Base-by-base conservation (phyloP, 768 basidiomycete species). In the Boletus pseudo-olivaceus region DNA sequence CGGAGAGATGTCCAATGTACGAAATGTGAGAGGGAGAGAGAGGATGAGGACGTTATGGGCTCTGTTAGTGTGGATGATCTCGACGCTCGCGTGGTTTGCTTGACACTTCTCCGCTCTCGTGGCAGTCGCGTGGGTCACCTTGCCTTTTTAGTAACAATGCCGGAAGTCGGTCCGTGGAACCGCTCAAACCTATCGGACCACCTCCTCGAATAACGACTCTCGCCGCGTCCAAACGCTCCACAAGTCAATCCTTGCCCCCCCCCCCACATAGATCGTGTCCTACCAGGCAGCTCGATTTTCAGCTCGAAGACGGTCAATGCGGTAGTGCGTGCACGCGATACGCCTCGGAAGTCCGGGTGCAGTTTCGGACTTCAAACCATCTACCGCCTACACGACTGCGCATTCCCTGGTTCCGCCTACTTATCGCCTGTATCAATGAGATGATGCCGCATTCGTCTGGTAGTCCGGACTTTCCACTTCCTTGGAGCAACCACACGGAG, bases 81-180 rank as follows among this genome's bases (percentile, higher is more conserved):
- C 57, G 61, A 50, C 66, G 68, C 68, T 70, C 68, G 70, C 68
- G 68, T 70, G 68, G 70, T 62, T 23, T 60, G 59, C 49, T 57
- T 69, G 68, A 66, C 66, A 71, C 65, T 60, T 57, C 68, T 70
- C 62, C 66, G 58, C 55, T 65, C 70, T 72, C 69, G 69, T 70
- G 69, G 69, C 57, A 54, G 58, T 70, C 69, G 64, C 69, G 69
- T 70, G 69, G 68, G 45, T 9, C 2, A 11, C 9, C 51, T 57
- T 57, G 33, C 59, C 56, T 55, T 62, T 64, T 62, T 51, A 7
- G 60, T 38, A 43, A 61, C 62, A 60, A 60, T 51, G 53, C 52
- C 49, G 51, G 52, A 11, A 53, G 2, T 17, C 57, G 59, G 59
- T 1, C 56, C 63, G 54, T 9, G 9, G 12, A 14, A 8, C 37